Conservation (phyloP, 495 filamentous ascomycete species). For the Penicillium crystallinum region DNA sequence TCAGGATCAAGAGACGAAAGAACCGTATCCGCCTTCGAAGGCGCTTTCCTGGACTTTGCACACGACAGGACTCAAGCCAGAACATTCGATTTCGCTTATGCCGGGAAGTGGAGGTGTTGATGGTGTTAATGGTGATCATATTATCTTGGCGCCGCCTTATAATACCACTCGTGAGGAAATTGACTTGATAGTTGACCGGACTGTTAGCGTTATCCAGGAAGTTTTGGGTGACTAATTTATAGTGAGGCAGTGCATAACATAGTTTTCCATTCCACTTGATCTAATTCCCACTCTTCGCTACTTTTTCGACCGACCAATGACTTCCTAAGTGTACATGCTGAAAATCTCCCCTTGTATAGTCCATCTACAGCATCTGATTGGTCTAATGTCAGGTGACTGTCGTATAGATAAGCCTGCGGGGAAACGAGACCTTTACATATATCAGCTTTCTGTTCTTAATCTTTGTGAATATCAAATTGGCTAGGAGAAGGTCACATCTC, state of each 20-base stretch:
- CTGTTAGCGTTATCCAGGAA: constrained; percentile 25
- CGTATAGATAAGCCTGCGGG: neutral
- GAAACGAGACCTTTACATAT: neutral
- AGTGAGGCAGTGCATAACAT: no score
- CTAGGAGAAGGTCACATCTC: neutral
- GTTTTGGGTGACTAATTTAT: constrained; percentile 17
- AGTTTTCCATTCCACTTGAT: neutral
- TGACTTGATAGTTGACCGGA: constrained; percentile 46
- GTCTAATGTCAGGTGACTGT: neutral
- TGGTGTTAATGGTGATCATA: constrained; percentile 63
- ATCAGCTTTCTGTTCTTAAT: neutral
- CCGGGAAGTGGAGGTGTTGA: constrained; percentile 63
- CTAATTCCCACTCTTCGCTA: neutral
- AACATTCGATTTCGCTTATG: constrained; percentile 62
- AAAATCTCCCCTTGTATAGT: no score
- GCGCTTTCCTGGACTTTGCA: constrained; percentile 44
- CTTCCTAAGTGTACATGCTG: no score
- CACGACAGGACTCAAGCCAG: constrained; percentile 40
- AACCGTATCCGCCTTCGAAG: constrained; percentile 38
- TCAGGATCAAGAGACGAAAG: constrained; percentile 45
- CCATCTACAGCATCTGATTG: neutral
- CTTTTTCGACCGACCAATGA: neutral
- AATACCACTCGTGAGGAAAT: constrained; percentile 57
- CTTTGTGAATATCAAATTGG: neutral
- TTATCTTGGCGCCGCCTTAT: constrained; percentile 69